Evolutionary conservation across 1,139 yeast species (phyloP).

Genomic region (Lodderomyces parapsilosis): DNA sequence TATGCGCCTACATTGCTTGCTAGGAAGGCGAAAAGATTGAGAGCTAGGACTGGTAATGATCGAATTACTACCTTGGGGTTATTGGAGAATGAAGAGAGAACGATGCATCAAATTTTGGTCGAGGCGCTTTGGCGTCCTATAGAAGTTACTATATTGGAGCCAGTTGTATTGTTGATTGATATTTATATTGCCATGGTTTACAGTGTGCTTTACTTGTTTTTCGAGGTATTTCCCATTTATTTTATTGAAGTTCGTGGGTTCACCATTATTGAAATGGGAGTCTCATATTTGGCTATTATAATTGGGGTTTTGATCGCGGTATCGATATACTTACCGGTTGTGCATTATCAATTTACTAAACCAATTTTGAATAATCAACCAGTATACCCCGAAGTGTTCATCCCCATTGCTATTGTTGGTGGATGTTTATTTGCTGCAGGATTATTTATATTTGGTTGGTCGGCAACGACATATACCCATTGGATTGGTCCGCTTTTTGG

Average conservation of each 20-base stretch:
- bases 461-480: constrained; percentile 35
- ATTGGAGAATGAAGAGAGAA: constrained; percentile 21
- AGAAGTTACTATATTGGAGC: constrained; percentile 42
- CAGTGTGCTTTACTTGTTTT: constrained; percentile 54
- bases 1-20: constrained; percentile 32
- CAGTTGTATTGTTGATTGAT: constrained; percentile 46
- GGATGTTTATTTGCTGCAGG: constrained; percentile 43
- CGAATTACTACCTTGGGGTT: constrained; percentile 31
- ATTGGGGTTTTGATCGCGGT: constrained; percentile 41
- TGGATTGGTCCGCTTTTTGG: constrained; percentile 49
- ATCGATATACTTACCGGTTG: constrained; percentile 22
- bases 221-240: constrained; percentile 63
- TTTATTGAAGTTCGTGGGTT: constrained; percentile 45
- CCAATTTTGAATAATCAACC: constrained; percentile 21
- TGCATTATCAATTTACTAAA: constrained; percentile 23
- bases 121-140: constrained; percentile 53
- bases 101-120: constrained; percentile 22
- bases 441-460: constrained; percentile 52
- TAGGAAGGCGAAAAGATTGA: constrained; percentile 36
- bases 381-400: constrained; percentile 39
- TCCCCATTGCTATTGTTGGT: constrained; percentile 46
- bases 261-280: constrained; percentile 50
- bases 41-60: constrained; percentile 33
- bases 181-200: constrained; percentile 54
- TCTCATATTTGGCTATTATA: constrained; percentile 42